Conservation (phyloP, 2,329 filamentous ascomycete genomes). For the Fusarium sarcochroum region DNA sequence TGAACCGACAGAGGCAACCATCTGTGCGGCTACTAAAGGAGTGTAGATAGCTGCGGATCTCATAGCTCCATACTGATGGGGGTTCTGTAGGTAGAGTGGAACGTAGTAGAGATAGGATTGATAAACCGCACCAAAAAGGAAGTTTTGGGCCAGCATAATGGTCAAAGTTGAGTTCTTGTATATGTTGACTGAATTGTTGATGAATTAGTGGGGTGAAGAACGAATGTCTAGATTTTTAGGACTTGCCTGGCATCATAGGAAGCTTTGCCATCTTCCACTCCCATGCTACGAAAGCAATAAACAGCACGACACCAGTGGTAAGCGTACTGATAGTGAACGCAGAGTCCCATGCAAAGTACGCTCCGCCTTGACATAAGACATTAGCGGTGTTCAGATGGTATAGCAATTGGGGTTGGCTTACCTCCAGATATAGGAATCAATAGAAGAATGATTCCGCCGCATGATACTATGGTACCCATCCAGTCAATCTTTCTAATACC, state of each 20-base stretch:
- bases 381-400: background rate
- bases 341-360: slow-evolving; percentile 7
- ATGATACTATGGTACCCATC: background rate
- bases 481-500: background rate
- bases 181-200: background rate
- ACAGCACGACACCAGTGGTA: fast-evolving
- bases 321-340: background rate
- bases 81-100: background rate
- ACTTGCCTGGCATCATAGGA: slow-evolving; percentile 18
- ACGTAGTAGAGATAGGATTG: slow-evolving; percentile 7
- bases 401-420: background rate
- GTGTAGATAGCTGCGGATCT: slow-evolving; percentile 8
- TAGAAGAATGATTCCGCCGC: background rate
- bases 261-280: slow-evolving; percentile 25
- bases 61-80: background rate
- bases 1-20: background rate
- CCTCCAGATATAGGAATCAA: slow-evolving; percentile 5
- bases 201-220: no score
- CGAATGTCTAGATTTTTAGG: no score
- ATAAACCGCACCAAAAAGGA: background rate
- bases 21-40: background rate
- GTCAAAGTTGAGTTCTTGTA: background rate
- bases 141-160: slow-evolving; percentile 6
- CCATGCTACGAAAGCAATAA: background rate
- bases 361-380: fast-evolving